Base-by-base conservation (phyloP, 2,329 filamentous ascomycete genomes). In the Sarocladiaceae sp. region DNA sequence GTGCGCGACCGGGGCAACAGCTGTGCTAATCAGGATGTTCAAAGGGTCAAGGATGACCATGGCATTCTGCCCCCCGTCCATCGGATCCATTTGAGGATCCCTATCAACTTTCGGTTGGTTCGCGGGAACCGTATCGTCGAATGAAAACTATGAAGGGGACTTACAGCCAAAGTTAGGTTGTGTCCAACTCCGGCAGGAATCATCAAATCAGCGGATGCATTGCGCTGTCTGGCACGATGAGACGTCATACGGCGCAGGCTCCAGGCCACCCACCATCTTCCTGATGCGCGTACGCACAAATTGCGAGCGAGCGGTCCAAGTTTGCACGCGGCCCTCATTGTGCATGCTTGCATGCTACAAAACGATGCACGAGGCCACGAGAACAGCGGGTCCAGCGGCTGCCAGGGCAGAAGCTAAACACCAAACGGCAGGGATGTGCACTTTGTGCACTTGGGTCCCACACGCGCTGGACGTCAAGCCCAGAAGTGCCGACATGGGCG, bases 291-390 rank as follows among this genome's bases (percentile, higher is more conserved):
- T 39, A 13, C 10, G 34, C 21, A 27, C 21, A 19, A 19, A 15
- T n/a, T n/a, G n/a, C n/a, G n/a, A n/a, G n/a, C n/a, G n/a, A n/a
- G n/a, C n/a, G n/a, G n/a, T n/a, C 23, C 23, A 27, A 41, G 21
- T 29, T 41, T n/a, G 37, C 29, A 24, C 37, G 29, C 19, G 21
- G n/a, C 23, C 4, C 37, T 41, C 37, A 41, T 41, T 41, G 24
- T 41, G 18, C 29, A 34, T 33, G 10, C 42, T 44, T 41, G 18
- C 29, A 34, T 33, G 10, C 42, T 44, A 31, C 42, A 44, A 23
- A 31, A 23, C 33, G 19, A 44, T 44, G 42, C 42, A 44, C 42
- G 31, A 44, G 42, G 42, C 33, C 42, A 44, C 19, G 29, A 44
- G 42, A 41, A 41, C 37, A 41, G 37, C 23, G 21, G 37, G 23